Evolutionary conservation across 257 asterid genomes (phyloP).

Genomic region (Solanum gracilifrons): DNA sequence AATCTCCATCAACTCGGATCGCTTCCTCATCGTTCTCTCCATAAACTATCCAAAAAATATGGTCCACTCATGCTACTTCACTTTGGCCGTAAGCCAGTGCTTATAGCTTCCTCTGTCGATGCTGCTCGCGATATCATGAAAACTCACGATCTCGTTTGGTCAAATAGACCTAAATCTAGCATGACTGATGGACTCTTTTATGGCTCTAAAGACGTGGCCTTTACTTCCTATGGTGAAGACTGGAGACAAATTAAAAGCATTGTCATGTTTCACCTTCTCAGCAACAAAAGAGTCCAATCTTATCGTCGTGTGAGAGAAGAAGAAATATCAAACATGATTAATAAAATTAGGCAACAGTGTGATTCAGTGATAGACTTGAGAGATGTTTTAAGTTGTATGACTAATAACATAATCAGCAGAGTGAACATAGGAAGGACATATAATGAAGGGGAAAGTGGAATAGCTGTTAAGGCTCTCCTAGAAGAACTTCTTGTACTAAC

Average conservation of each 20-base stretch:
- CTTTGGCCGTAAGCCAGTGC: conserved; percentile 23
- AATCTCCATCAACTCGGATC: conserved; percentile 30
- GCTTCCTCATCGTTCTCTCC: conserved; percentile 26
- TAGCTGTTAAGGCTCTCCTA: conserved; percentile 6
- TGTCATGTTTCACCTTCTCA: conserved; percentile 31
- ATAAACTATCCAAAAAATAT: conserved; percentile 14
- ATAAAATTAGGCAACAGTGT: too few species aligned
- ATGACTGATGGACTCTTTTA: conserved; percentile 6
- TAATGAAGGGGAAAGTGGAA: conserved; percentile 20
- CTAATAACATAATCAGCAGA: conserved; percentile 29
- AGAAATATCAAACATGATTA: conserved; percentile 12
- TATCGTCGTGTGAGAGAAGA: conserved; percentile 21
- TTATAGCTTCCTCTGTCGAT: conserved; percentile 24
- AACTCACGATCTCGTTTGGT: conserved; percentile 25
- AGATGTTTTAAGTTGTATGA: conserved; percentile 8
- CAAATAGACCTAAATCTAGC: conserved; percentile 23
- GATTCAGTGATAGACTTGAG: conserved; percentile 12
- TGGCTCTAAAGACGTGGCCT: conserved; percentile 16
- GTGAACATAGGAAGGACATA: conserved; percentile 31
- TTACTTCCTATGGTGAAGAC: conserved; percentile 30
- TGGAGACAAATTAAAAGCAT: conserved; percentile 32
- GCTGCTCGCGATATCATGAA: conserved; percentile 37
- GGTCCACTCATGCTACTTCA: conserved; percentile 40
- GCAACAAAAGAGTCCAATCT: conserved; percentile 31
- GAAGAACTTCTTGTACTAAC: not conserved